Evolutionary conservation across 805 yeast species (phyloP).

Genomic region (Sugiyamaella boreocaroliniensis): DNA sequence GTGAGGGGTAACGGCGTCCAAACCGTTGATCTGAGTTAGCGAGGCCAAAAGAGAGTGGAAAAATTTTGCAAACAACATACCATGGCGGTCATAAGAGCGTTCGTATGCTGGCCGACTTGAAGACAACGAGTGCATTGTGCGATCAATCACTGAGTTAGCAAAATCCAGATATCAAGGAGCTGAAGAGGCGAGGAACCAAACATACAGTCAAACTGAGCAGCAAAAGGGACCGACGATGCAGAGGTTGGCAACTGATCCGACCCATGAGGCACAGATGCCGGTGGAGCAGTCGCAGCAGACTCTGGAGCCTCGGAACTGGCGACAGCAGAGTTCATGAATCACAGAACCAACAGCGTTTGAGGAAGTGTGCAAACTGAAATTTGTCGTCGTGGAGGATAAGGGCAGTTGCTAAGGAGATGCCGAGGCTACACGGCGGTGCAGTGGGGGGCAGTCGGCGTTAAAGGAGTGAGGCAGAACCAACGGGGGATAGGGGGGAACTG

Average conservation of each 20-base stretch:
- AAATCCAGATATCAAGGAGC: not conserved
- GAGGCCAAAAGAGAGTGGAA: not conserved
- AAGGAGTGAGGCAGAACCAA: not conserved
- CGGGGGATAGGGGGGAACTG: too few relatives aligned
- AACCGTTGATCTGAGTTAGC: not conserved
- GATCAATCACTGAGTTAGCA: slow-evolving; percentile 11
- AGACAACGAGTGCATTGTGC: slow-evolving; percentile 11
- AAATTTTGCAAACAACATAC: not conserved
- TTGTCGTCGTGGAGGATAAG: not conserved
- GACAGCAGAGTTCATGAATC: not conserved
- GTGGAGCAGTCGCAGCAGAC: too few relatives aligned
- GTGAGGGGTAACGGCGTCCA: not conserved
- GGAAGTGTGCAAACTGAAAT: not conserved
- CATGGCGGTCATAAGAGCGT: not conserved
- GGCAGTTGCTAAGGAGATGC: not conserved
- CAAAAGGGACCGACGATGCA: slow-evolving; percentile 11
- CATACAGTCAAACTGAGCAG: slow-evolving; percentile 14
- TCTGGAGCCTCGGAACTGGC: not conserved
- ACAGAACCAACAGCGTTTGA: not conserved
- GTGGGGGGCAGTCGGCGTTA: not conserved
- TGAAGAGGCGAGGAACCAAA: not conserved
- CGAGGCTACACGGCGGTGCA: not conserved
- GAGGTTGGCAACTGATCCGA: not conserved
- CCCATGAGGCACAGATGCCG: too few relatives aligned
- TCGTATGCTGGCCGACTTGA: not conserved